Base-by-base conservation (phyloP, 2,329 filamentous ascomycete species). In the Alternaria sp. region DNA sequence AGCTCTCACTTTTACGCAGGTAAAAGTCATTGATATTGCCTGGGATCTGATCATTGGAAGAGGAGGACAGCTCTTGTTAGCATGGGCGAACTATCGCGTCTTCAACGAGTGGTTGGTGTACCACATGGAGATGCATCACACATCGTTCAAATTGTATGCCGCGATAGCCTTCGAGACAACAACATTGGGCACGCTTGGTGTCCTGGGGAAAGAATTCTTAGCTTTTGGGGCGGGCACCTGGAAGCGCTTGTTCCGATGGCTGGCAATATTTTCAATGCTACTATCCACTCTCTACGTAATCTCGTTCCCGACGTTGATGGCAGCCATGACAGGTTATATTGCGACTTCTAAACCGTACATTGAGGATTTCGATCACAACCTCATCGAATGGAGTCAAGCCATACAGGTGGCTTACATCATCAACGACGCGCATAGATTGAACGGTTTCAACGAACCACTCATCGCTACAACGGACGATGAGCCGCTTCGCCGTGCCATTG, bases 321-420 rank as follows among this genome's bases (percentile, higher is more conserved):
- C 69, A 4, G 77, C 77, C 4, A 77, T 78, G 74, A 78, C 74
- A 11, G 77, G 77, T n/a, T 79, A 78, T 52, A 73, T 77, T 13
- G 70, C 69, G 33, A 72, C 68, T 4, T 72, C 65, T 31, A 55
- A 69, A 45, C 63, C 70, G 11, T 76, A 75, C 45, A 40, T 75
- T 13, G 63, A 73, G 28, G 66, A 74, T n/a, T 51, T 46, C 7
- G 54, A 67, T 1, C 36, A 56, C 3, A 71, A 72, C 51, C 59
- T 76, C n/a, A 69, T 73, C n/a, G 67, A 67, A 11, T 69, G 61
- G 53, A 31, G 45, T 3, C 67, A 69, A 26, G 54, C 70, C 1
- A 56, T 51, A 5, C 14, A n/a, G 2, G 65, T 73, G 4, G 17
- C 24, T 1, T 64, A 56, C 14, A 48, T 72, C 8, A 54, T 76